phyloP scores from a whole-genome alignment of 441 rosid genomes.

The Manihot esculenta region DNA sequence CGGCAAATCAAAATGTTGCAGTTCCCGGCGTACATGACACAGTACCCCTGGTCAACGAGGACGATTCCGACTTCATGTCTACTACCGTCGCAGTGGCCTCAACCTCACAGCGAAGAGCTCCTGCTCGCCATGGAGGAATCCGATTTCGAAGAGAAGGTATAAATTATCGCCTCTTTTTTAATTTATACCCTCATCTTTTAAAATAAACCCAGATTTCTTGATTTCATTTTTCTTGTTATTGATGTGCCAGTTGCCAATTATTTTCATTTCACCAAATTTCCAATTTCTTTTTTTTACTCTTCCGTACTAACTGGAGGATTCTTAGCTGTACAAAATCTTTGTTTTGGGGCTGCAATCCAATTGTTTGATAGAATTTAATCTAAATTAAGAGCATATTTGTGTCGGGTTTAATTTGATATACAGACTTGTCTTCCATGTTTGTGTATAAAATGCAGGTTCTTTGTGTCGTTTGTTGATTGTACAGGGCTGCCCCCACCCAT shows the following conservation, averaged over 20 bases:
- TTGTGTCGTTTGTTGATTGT: too few relatives aligned
- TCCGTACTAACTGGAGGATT: neutral
- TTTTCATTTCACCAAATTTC: too few relatives aligned
- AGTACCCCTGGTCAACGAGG: slow-evolving; percentile 56
- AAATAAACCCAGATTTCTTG: neutral
- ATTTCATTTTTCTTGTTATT: neutral
- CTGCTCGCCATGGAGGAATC: slow-evolving; percentile 80
- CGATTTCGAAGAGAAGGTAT: slow-evolving; percentile 62
- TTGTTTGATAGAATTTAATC: neutral
- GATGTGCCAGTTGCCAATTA: too few relatives aligned
- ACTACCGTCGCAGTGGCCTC: slow-evolving; percentile 61
- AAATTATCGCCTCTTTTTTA: neutral
- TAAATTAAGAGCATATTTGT: neutral
- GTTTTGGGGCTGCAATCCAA: neutral
- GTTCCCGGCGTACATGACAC: slow-evolving; percentile 69
- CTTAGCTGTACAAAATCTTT: neutral
- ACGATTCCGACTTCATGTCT: slow-evolving; percentile 50
- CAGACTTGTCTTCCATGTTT: neutral
- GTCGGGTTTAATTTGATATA: neutral
- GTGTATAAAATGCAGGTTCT: too few relatives aligned
- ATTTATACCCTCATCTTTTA: neutral
- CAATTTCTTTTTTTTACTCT: neutral
- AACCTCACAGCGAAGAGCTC: slow-evolving; percentile 55
- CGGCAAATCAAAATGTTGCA: slow-evolving; percentile 43
- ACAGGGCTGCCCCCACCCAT: too few relatives aligned